Evolutionary conservation across 2,329 filamentous ascomycete species (phyloP), one percentile per base, ranked within the genome.

Genomic region (Phaeoacremonium minimum): DNA sequence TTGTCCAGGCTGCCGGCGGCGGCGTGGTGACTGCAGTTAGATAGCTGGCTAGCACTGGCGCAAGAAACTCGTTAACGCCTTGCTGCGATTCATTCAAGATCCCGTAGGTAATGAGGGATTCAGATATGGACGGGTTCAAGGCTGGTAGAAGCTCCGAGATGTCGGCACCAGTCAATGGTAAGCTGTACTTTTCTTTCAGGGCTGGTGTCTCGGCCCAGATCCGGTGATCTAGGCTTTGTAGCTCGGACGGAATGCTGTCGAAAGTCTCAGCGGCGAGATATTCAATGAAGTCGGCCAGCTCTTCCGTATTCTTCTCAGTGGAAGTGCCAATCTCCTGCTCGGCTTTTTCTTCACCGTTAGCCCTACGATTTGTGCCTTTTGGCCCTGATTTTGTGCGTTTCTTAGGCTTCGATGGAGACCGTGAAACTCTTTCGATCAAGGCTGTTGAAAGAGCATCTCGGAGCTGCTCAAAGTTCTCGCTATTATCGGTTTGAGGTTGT

Each of bases 221-320:
- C 30, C 75, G 59, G 58, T 87, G 77, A 17, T 78, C 74, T 3
- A 91, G 62, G 2, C 65, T 69, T 45, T 77, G 73, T 1, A 93
- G 66, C 14, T 74, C 66, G 0, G 52, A 15, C 0, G 86, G 85
- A 2, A 94, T 71, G 22, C 63, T 67, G 5, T 69, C 61, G 58
- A 91, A 94, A 36, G 83, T 77, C 53, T 85, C 75, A 32, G 66
- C 61, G 16, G 86, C 80, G 18, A 93, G 73, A 58, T 90, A 93
- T 66, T 90, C 81, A 36, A 86, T 80, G 59, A 94, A 94, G 2
- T 94, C 88, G 17, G 78, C 76, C 15, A 93, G 62, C 37, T 90
- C 86, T 47, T 84, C 82, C 5, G 75, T 76, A 46, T 77, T 40
- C 28, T 35, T 53, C 12, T 41, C 32, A 6, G 35, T 4, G 18